A percentile compares a stretch with the other conserved stretches of the same genome.
phyloP scores from a whole-genome alignment of 2,329 filamentous ascomycete species.

The Trichoderma atrobrunneum region DNA sequence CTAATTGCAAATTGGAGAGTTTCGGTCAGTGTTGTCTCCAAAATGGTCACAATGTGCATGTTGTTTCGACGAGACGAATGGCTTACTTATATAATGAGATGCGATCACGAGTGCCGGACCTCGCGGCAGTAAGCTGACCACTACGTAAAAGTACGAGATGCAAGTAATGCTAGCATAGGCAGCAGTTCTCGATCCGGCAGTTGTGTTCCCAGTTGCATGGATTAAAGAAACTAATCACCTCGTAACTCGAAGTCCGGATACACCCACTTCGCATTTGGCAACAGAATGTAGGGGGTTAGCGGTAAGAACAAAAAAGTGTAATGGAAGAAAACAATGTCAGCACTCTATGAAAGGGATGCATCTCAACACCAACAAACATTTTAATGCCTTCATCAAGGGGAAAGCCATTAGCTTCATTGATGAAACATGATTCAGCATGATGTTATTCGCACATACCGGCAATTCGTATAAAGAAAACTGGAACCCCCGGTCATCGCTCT shows the following conservation, averaged over 20 bases:
- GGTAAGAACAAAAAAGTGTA: neutral
- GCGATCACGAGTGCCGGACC: neutral
- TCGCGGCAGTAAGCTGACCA: constrained; percentile 1
- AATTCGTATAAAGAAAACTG: neutral
- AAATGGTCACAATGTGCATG: neutral
- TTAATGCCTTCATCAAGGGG: neutral
- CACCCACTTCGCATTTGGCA: neutral
- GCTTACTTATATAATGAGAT: neutral
- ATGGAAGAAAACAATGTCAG: neutral
- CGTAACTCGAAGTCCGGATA: neutral
- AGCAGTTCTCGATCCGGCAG: neutral
- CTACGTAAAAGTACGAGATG: neutral
- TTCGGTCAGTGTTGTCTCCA: neutral
- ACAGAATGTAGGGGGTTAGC: neutral
- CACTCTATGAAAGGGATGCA: neutral
- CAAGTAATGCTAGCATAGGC: neutral
- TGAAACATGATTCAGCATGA: neutral
- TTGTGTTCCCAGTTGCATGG: neutral
- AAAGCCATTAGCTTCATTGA: neutral
- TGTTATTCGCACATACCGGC: neutral
- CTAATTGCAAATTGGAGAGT: neutral
- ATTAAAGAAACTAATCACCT: neutral
- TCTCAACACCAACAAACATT: neutral
- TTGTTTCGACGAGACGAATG: no score
- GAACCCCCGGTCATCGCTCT: neutral